Base-by-base conservation (phyloP, 371 early-diverging fungal genomes). In the Actinomortierella ambigua region DNA sequence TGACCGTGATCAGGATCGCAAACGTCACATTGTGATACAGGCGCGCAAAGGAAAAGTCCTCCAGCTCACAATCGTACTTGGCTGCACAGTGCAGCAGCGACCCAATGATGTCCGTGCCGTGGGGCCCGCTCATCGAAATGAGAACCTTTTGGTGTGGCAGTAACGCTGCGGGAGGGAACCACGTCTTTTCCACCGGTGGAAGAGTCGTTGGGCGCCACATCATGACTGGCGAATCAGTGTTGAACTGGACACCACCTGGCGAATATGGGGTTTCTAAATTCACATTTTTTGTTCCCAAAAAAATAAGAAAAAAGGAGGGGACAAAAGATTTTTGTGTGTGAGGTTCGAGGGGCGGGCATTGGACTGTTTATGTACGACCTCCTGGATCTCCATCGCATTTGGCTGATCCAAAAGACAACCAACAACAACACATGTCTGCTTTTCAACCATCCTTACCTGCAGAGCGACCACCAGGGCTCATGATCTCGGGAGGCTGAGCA, bases 51-150 rank as follows among this genome's bases (percentile, higher is more conserved):
- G 88, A 90, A 62, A 93, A 92, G 68, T 94, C 94, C 17, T 88
- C 86, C 18, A 94, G 83, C 22, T 77, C 81, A 63, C 89, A 89
- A 15, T 85, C 81, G 68, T 90, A 87, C 34, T 81, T 82, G 43
- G 90, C 87, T 18, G 90, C 82, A 55, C 91, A 89, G 28, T 83
- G 80, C 17, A 94, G 81, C 0, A 94, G 83, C 6, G 89, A 90
- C 29, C 91, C 92, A 53, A 93, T 90, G 61, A 94, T 93, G 65
- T 94, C 94, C 0, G 94, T 94, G 49, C 94, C 94, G 66, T 94
- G 94, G 6, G 91, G 91, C 5, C 94, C 94, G 20, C 92, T 86
- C 64, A 93, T 75, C 26, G 89, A 85, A 29, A 89, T 84, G n/a
- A 90, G 65, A 5, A 90, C 83, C 48, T 82, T 83, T 56, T 90